A percentile compares a stretch with the other conserved stretches of the same genome.
Conservation (phyloP, 176 grass and related monocot species). For the Thalia dealbata region DNA sequence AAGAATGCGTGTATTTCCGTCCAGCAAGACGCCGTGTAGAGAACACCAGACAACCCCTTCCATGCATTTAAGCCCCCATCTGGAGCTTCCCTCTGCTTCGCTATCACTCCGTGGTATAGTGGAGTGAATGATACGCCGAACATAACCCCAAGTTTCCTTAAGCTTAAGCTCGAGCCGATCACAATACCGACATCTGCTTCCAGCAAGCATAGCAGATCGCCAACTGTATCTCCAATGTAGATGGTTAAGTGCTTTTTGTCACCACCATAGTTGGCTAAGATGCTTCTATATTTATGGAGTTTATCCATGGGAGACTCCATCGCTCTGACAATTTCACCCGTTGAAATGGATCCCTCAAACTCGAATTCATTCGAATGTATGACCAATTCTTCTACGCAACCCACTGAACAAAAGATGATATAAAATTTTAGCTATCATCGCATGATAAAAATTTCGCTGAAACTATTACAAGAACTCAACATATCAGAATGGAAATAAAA, state of each 20-base stretch:
- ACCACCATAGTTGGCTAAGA: slow-evolving; percentile 26
- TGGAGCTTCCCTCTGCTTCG: slow-evolving; percentile 48
- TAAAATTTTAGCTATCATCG: neutral
- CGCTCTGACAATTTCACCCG: slow-evolving; percentile 65
- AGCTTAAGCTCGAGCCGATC: slow-evolving; percentile 69
- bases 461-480: neutral
- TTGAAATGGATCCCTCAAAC: slow-evolving; percentile 79
- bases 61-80: slow-evolving; percentile 37
- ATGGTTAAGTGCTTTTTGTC: slow-evolving; percentile 33
- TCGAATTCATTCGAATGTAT: slow-evolving; percentile 93
- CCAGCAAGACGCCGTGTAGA: slow-evolving; percentile 91
- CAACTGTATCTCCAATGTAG: slow-evolving; percentile 83
- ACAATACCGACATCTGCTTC: slow-evolving; percentile 92
- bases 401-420: slow-evolving; percentile 43
- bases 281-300: slow-evolving; percentile 61
- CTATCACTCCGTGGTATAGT: slow-evolving; percentile 50
- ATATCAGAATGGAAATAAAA: slow-evolving; percentile 10
- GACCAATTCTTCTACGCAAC: slow-evolving; percentile 65
- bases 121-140: slow-evolving; percentile 81
- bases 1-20: slow-evolving; percentile 77
- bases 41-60: slow-evolving; percentile 59
- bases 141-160: slow-evolving; percentile 71
- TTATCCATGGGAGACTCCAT: slow-evolving; percentile 92
- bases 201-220: slow-evolving; percentile 90
- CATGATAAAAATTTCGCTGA: no score